Conservation (phyloP, 2,329 filamentous ascomycete species). For the Colletotrichum navitas region DNA sequence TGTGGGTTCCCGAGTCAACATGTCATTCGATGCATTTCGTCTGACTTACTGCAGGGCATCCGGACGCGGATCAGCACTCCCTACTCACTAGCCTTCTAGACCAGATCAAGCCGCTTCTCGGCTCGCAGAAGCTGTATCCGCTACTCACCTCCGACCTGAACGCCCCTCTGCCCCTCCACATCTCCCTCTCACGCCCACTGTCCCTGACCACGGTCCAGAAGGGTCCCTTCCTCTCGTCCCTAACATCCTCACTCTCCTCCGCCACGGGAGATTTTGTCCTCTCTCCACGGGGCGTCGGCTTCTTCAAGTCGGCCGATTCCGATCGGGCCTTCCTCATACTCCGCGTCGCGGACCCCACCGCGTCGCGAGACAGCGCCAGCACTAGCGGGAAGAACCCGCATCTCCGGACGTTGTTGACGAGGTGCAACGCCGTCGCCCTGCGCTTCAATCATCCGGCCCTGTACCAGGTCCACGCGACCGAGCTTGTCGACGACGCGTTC, state of each 20-base stretch:
- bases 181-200: conserved; percentile 89
- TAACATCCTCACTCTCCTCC: conserved; percentile 61
- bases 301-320: conserved; percentile 67
- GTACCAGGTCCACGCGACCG: conserved; percentile 62
- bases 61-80: conserved; percentile 60
- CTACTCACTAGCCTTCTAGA: conserved; percentile 60
- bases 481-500: conserved; percentile 67
- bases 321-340: conserved; percentile 89
- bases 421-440: conserved; percentile 74
- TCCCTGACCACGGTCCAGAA: conserved; percentile 80
- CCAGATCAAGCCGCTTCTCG: conserved; percentile 50
- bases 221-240: conserved; percentile 71
- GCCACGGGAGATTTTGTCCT: conserved; percentile 53
- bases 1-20: conserved; percentile 70
- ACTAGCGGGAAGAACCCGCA: conserved; percentile 60
- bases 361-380: conserved; percentile 18
- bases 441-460: conserved; percentile 76
- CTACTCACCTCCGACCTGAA: conserved; percentile 84
- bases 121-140: conserved; percentile 66
- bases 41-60: conserved; percentile 62
- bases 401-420: conserved; percentile 71
- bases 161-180: conserved; percentile 84
- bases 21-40: conserved; percentile 9
- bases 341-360: conserved; percentile 59
- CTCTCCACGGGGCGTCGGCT: conserved; percentile 56